Conservation (phyloP, 2,329 filamentous ascomycete species). For the Karstenula rhodostoma region DNA sequence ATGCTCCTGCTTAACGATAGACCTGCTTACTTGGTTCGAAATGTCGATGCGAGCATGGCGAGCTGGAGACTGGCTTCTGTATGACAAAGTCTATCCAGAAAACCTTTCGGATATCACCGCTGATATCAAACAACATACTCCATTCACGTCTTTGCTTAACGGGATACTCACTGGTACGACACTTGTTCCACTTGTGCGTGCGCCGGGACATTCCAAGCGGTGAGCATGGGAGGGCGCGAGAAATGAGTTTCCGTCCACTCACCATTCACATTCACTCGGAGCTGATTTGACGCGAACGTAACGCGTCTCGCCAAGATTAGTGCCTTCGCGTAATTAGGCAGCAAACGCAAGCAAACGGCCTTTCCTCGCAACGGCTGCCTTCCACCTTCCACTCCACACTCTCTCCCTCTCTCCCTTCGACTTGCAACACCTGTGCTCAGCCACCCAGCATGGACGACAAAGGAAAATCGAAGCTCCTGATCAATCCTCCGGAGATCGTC, state of each 20-base stretch:
- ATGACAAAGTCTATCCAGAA: too few relatives aligned
- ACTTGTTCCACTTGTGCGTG: background rate
- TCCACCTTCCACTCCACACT: background rate
- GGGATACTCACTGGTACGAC: background rate
- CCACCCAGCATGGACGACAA: background rate
- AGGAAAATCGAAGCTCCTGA: background rate
- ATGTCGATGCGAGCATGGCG: too few relatives aligned
- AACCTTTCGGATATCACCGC: too few relatives aligned
- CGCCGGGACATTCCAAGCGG: too few relatives aligned
- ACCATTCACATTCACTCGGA: background rate
- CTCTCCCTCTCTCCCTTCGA: background rate
- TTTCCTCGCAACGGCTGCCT: background rate
- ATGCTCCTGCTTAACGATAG: too few relatives aligned
- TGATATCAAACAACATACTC: too few relatives aligned
- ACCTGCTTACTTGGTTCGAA: too few relatives aligned
- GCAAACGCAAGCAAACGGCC: slow-evolving; percentile 6
- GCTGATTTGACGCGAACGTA: background rate
- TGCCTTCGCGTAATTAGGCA: background rate
- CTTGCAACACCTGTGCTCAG: background rate
- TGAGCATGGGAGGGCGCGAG: background rate
- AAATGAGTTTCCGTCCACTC: background rate
- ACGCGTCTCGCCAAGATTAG: background rate
- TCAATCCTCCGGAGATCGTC: background rate
- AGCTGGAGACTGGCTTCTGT: too few relatives aligned
- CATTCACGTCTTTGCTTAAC: too few relatives aligned